These are phyloP conservation scores for Tetrahymena thermophila DNA, from an alignment of 73 alveolate genomes.

Conservation along the genomic window DNA sequence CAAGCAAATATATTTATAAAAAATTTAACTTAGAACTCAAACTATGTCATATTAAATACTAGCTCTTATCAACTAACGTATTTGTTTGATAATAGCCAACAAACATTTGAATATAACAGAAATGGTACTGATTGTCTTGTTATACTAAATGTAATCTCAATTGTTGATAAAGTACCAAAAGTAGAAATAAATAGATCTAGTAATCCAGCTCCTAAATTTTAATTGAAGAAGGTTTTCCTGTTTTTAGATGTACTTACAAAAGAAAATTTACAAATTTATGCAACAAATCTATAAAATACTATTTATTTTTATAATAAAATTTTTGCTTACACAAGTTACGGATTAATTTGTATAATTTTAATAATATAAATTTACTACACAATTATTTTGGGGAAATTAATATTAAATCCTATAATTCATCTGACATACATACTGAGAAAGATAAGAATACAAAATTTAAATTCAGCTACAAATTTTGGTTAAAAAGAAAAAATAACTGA, in stretches of 20 bases:
- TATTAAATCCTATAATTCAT: neutral
- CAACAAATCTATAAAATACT: neutral
- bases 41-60: neutral
- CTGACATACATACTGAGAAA: neutral
- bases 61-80: neutral
- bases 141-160: neutral
- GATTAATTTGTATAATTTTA: neutral
- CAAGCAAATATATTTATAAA: neutral
- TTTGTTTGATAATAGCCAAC: neutral
- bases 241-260: neutral
- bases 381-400: neutral
- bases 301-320: neutral
- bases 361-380: neutral
- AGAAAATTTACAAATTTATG: neutral
- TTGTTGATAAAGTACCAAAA: neutral
- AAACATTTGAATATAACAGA: neutral
- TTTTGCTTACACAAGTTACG: neutral
- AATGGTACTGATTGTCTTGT: neutral
- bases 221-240: neutral
- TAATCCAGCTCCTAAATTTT: neutral
- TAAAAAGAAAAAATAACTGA: neutral
- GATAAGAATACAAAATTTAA: neutral
- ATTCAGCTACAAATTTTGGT: neutral
- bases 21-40: neutral
- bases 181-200: neutral